Evolutionary conservation across 2,329 filamentous ascomycete genomes (phyloP).

Genomic region (Magnaporthiopsis rhizophila): DNA sequence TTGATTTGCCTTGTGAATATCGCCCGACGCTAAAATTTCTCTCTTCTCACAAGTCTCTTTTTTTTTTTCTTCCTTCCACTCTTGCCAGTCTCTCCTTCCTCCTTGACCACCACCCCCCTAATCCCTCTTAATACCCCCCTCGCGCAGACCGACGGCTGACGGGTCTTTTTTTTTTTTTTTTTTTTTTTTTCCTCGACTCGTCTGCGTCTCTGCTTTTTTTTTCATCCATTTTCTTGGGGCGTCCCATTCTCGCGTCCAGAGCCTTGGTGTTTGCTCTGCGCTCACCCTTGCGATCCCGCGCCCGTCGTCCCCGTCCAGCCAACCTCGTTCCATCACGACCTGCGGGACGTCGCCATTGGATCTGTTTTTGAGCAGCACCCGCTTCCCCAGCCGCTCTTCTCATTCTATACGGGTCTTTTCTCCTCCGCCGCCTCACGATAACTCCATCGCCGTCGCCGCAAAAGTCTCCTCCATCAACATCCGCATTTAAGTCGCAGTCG

Average conservation of each 20-base stretch:
- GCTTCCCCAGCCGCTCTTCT: background rate
- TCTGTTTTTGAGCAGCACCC: conserved; percentile 4
- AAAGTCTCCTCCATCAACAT: background rate
- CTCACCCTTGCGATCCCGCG: background rate
- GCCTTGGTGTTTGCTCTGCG: background rate
- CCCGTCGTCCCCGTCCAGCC: background rate
- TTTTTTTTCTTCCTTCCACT: conserved; percentile 1
- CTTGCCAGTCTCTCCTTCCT: conserved; percentile 12
- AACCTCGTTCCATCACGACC: background rate
- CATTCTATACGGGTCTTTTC: conserved; percentile 4
- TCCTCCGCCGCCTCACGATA: background rate
- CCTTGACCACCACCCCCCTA: conserved; percentile 9
- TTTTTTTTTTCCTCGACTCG: background rate
- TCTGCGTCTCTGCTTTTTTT: conserved; percentile 7
- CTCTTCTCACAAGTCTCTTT: conserved; percentile 2
- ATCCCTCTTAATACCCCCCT: conserved; percentile 7
- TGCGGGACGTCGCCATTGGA: conserved; percentile 1
- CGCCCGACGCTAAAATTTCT: conserved; percentile 10
- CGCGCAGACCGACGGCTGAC: conserved; percentile 2
- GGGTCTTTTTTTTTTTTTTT: background rate
- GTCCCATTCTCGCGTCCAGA: background rate
- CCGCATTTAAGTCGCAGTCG: conserved; percentile 8
- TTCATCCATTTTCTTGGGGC: background rate
- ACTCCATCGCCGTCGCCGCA: background rate
- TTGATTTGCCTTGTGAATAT: conserved; percentile 11